Percentiles rank a stretch among this genome's conserved stretches.
These are phyloP conservation scores for Penicillium sp. DNA, from an alignment of 2,329 filamentous ascomycete species.

Conservation along the genomic window DNA sequence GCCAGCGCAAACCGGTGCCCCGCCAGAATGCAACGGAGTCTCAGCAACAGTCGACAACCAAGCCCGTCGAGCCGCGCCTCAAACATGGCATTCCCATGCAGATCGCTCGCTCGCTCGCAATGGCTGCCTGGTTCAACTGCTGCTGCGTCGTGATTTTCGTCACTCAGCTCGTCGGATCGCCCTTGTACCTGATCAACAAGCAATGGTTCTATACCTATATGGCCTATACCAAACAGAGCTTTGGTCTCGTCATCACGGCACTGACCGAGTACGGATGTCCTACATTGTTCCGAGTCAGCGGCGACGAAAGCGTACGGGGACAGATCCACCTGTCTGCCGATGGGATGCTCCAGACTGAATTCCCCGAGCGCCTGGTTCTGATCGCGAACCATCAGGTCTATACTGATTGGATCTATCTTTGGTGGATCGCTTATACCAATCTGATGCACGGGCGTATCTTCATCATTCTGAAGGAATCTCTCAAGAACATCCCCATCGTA, in stretches of 20 bases:
- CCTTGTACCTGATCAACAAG: slow-evolving; percentile 56
- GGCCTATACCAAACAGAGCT: slow-evolving; percentile 60
- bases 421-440: slow-evolving; percentile 62
- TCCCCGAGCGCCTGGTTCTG: slow-evolving; percentile 56
- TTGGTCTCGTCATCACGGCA: slow-evolving; percentile 57
- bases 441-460: slow-evolving; percentile 61
- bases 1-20: slow-evolving; percentile 26
- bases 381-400: slow-evolving; percentile 63
- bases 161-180: slow-evolving; percentile 56
- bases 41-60: slow-evolving; percentile 15
- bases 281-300: slow-evolving; percentile 57
- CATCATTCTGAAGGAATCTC: slow-evolving; percentile 61
- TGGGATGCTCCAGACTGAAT: slow-evolving; percentile 53
- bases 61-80: slow-evolving; percentile 28
- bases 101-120: slow-evolving; percentile 39
- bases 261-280: slow-evolving; percentile 59
- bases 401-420: slow-evolving; percentile 64
- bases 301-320: slow-evolving; percentile 54
- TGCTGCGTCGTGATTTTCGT: slow-evolving; percentile 42
- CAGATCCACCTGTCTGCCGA: slow-evolving; percentile 53
- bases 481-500: slow-evolving; percentile 57
- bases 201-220: slow-evolving; percentile 60
- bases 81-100: slow-evolving; percentile 45
- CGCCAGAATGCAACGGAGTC: slow-evolving; percentile 13
- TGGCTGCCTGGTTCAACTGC: slow-evolving; percentile 42